Base-by-base conservation (phyloP, 2,329 filamentous ascomycete genomes). In the Fusarium nanum region DNA sequence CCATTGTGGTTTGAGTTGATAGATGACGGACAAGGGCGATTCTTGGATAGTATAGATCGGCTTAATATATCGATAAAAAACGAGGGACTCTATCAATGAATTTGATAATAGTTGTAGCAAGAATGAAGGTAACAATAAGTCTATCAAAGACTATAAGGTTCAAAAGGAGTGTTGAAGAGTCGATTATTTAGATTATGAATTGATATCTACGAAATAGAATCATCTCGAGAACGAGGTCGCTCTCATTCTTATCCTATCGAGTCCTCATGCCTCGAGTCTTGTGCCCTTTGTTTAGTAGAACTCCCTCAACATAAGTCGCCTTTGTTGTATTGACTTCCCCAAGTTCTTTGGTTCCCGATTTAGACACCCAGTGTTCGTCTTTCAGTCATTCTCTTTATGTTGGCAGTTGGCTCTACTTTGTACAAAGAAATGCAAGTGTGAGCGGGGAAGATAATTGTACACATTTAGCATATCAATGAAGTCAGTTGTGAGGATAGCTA, bases 401-500 rank as follows among this genome's bases (percentile, higher is more conserved):
- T 14, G 32, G 14, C 12, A 13, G 23, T 45, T 16, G 32, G 25
- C 9, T 22, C 23, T 34, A 20, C 4, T 37, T 42, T 27, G 3
- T 20, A 70, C 67, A 70, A 69, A 69, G 61, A 67, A 53, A 47
- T 12, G 25, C 20, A 32, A 34, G 28, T 28, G 28, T 25, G 30
- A 23, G 10, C 25, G 20, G 23, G 14, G 40, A 25, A 22, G 30
- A 14, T 37, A n/a, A 27, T 47, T 37, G 27, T n/a, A 7, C 22
- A 37, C 30, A 41, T 16, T 12, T 27, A 28, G 27, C 20, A 22
- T 11, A 5, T 22, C 16, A 34, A 55, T 48, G n/a, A 14, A 18
- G 28, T 18, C 12, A 22, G 20, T 42, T 6, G 16, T 40, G 23
- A 56, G 45, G 44, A 30, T 18, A 14, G 44, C 27, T 25, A 40